Base-by-base conservation (phyloP, 2,329 filamentous ascomycete species). In the Neospermospora avenae region DNA sequence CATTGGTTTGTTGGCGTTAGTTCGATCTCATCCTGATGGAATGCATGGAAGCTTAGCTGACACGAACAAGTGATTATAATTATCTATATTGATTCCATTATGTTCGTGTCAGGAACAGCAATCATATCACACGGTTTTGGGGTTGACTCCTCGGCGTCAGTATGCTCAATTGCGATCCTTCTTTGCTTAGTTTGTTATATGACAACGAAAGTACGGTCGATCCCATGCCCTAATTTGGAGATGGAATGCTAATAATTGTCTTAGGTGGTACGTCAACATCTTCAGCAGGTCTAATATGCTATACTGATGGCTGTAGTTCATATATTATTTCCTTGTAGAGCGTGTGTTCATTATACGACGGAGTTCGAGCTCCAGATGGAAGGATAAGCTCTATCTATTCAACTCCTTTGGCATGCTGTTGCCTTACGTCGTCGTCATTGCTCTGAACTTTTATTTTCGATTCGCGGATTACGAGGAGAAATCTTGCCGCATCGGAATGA, bases 261-360 rank as follows among this genome's bases (percentile, higher is more conserved):
- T 10, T 42, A 61, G 62, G 51, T 48, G 22, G 54, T 58, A 53
- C 51, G 54, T 55, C 24, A 4, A 39, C 25, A 10, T 34, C 18
- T 8, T 13, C n/a, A n/a, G 16, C 24, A 5, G 20, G 11, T 4
- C 6, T 52, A 10, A 18, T 10, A 13, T 13, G 20, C 35, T 31
- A 13, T 49, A n/a, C 46, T 65, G 13, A 68, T 25, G 1, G 6
- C 20, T 25, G 2, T 7, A 70, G 69, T 52, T 86, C 22, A 83
- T 87, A n/a, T 88, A 87, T 67, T 76, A 84, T 25, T 88, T 87
- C 68, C 74, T 88, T 2, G 84, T 85, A 0, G 85, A 88, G 69
- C 85, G 84, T 72, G 84, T 81, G 68, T 70, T 64, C 72, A 84
- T 87, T 51, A 82, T 87, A 55, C 78, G 82, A 53, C 79, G 80